A percentile compares a stretch with the other conserved stretches of the same genome.
phyloP scores from a whole-genome alignment of 805 yeast species.

The Kuraishia molischiana region DNA sequence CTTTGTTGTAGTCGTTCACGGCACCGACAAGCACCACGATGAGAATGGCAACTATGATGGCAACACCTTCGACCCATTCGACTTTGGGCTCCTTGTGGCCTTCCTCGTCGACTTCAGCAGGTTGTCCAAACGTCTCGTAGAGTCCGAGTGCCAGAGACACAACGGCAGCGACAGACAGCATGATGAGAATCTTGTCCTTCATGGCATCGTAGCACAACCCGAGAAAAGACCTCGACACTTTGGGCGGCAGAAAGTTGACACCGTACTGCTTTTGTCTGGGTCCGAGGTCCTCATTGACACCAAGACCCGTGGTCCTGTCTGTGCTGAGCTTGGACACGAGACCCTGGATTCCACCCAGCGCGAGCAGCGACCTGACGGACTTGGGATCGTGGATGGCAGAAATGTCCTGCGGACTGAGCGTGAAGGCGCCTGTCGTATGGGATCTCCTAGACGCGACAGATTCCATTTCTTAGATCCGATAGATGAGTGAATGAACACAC shows the following conservation, averaged over 20 bases:
- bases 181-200: constrained; percentile 86
- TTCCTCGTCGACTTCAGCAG: constrained; percentile 64
- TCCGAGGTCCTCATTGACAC: constrained; percentile 10
- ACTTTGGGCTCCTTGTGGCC: constrained; percentile 71
- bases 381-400: constrained; percentile 54
- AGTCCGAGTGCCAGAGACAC: constrained; percentile 85
- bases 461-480: too few relatives aligned
- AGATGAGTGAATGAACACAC: too few relatives aligned
- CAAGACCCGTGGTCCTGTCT: constrained; percentile 30
- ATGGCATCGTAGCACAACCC: constrained; percentile 71
- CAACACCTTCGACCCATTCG: constrained; percentile 99
- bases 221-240: constrained; percentile 58
- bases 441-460: not conserved
- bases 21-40: constrained; percentile 94
- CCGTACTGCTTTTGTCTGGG: constrained; percentile 49
- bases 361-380: constrained; percentile 30
- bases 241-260: constrained; percentile 60
- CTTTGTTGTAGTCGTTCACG: constrained; percentile 94
- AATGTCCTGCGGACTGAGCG: constrained; percentile 23
- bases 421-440: constrained; percentile 7
- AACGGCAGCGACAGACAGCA: constrained; percentile 78
- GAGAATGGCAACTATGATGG: constrained; percentile 82
- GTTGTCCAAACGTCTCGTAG: constrained; percentile 86
- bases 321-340: constrained; percentile 24
- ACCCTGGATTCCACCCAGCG: constrained; percentile 34